Evolutionary conservation across 768 basidiomycete species (phyloP), one percentile per base, ranked within the genome.

Genomic region (Leccinum truebloodii): DNA sequence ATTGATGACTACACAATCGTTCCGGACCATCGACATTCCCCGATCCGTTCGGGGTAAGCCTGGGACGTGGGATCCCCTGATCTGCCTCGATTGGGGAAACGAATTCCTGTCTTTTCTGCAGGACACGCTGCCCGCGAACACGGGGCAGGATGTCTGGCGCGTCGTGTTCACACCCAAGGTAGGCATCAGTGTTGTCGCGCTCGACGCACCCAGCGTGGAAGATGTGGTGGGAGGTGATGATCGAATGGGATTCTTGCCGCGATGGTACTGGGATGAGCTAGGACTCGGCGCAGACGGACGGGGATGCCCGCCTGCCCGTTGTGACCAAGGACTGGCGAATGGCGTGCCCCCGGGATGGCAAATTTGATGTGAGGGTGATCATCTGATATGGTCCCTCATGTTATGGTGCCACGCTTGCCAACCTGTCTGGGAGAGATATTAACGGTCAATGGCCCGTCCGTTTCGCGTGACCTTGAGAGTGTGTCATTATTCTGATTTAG

Each of bases 171-270:
- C 69, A 3, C 90, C 90, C 63, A 75, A 79, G 37, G 71, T 71
- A 44, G 91, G 90, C 3, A 76, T 87, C 20, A 77, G 71, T n/a
- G 68, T 86, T 48, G 66, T 67, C 50, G 67, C 73, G 53, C 77
- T 94, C 37, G 82, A 82, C 60, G 71, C 74, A 4, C 72, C 67
- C 52, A 85, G 77, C 10, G 74, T 85, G 32, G 77, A 74, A 50
- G 90, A 89, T 18, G 88, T 91, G 2, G 76, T 75, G 59, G 82
- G 77, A 24, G 85, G 83, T 5, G 90, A 92, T 72, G 88, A 90
- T 55, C 77, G 92, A n/a, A n/a, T n/a, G n/a, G 92, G 92, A n/a
- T 89, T 94, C 65, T 68, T 94, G 44, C 92, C 92, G 10, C 78
- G 73, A 62, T 89, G 87, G 87, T 93, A 87, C 72, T 89, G 75